Evolutionary conservation across 768 basidiomycete species (phyloP).

Genomic region (Hygrocybe coccinea): DNA sequence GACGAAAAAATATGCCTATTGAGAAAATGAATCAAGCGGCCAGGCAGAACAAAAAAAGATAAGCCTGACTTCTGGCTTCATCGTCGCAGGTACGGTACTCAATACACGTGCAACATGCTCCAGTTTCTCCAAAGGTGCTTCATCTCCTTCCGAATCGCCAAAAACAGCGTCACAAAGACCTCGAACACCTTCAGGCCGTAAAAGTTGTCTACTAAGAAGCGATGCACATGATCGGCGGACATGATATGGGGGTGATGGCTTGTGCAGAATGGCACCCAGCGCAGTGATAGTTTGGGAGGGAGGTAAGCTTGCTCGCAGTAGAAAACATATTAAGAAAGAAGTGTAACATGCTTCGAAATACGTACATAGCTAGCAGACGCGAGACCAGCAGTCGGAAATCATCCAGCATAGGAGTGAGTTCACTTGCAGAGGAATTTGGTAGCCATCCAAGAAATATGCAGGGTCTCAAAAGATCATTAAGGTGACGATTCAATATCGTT

Average conservation of each 20-base stretch:
- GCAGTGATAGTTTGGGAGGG: constrained; percentile 62
- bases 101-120: constrained; percentile 67
- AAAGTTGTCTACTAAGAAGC: constrained; percentile 66
- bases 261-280: constrained; percentile 52
- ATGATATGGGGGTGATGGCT: constrained; percentile 42
- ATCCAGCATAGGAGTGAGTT: constrained; percentile 39
- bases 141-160: constrained; percentile 55
- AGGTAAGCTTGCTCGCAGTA: constrained; percentile 44
- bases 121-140: constrained; percentile 60
- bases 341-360: constrained; percentile 13
- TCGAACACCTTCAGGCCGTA: constrained; percentile 64
- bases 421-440: constrained; percentile 44
- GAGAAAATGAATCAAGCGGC: not conserved
- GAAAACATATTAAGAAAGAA: constrained; percentile 16
- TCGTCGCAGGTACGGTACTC: constrained; percentile 53
- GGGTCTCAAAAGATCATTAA: constrained; percentile 54
- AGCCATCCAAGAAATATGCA: constrained; percentile 70
- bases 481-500: constrained; percentile 50
- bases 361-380: constrained; percentile 62
- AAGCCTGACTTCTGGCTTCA: constrained; percentile 48
- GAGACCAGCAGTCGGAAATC: constrained; percentile 47
- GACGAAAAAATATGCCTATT: constrained; percentile 56
- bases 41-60: not conserved
- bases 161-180: constrained; percentile 69
- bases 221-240: constrained; percentile 54